Evolutionary conservation across 2,329 filamentous ascomycete species (phyloP), one percentile per base, ranked within the genome.

Genomic region (Claviceps humidiphila): DNA sequence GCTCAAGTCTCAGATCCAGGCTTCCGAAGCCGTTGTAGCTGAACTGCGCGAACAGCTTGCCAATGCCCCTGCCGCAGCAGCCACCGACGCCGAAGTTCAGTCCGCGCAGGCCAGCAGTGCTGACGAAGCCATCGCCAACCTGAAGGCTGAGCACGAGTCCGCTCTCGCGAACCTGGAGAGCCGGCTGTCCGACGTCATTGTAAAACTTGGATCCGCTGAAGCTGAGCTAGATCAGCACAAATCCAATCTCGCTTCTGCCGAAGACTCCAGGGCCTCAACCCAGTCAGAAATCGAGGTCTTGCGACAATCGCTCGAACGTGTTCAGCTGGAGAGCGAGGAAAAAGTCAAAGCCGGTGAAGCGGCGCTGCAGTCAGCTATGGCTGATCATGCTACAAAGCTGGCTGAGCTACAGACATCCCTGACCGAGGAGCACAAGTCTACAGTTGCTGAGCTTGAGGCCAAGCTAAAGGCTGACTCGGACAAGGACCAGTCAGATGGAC

Each of bases 1-100:
- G 13, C 71, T 84, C 34, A 80, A 78, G 63, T 68, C 71, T 5
- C 75, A 83, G 58, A 73, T 84, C 48, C 67, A 73, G 53, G 66
- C 73, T 8, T 79, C 77, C 0, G 70, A 81, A 60, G 74, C 74
- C 49, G 81, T 76, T 59, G 71, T 83, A 51, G 61, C 71, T 2
- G 72, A 78, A 57, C 70, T 83, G 20, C 73, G 71, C 52, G 73
- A 76, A 48, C 72, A 78, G 64, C 66, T 76, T 37, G 68, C 71
- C 58, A 66, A 70, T 45, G 71, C 70, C 41, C 63, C 63, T 17
- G 60, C 66, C 9, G 63, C 64, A 17, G 61, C 66, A 16, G 57
- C 67, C 20, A 57, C 68, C 13, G 66, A 64, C 41, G 60, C 69
- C 2, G 70, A 72, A 46, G 71, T 71, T 4, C 67, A 68, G 43